Percentiles rank a stretch among this genome's conserved stretches.
Evolutionary conservation across 495 filamentous ascomycete genomes (phyloP).

Genomic region (Neurospora sp.): DNA sequence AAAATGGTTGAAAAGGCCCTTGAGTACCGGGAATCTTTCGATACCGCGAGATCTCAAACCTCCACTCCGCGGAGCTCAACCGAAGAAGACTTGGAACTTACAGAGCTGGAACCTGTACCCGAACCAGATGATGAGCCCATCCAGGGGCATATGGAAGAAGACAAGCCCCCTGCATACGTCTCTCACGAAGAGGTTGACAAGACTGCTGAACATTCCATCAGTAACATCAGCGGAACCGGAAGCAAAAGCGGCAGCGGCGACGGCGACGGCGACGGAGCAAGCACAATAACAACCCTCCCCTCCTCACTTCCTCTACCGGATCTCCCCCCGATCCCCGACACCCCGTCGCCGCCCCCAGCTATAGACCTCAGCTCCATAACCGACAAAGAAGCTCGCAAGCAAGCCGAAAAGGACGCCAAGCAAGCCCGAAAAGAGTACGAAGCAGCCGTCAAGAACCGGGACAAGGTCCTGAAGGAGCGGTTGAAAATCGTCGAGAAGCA

Average conservation of each 20-base stretch:
- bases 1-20: not conserved
- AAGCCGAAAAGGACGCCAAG: conserved; percentile 53
- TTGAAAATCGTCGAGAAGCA: conserved; percentile 46
- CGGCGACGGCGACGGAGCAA: too few relatives aligned
- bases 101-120: not conserved
- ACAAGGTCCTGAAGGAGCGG: conserved; percentile 49
- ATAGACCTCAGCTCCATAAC: conserved; percentile 41
- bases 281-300: not conserved
- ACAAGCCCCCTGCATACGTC: not conserved
- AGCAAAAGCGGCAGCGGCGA: not conserved
- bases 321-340: conserved; percentile 33
- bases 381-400: conserved; percentile 53
- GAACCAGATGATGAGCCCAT: not conserved
- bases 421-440: conserved; percentile 48
- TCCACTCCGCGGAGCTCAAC: not conserved
- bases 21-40: conserved; percentile 5
- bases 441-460: conserved; percentile 51
- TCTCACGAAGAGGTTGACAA: not conserved
- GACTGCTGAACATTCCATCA: not conserved
- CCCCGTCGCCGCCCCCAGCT: conserved; percentile 29
- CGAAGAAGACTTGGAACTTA: not conserved
- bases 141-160: not conserved
- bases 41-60: conserved; percentile 22
- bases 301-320: not conserved
- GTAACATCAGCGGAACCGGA: not conserved